These are phyloP conservation scores for Eucalyptus curtisii DNA, from an alignment of 345 rosid genomes.

Conservation along the genomic window DNA sequence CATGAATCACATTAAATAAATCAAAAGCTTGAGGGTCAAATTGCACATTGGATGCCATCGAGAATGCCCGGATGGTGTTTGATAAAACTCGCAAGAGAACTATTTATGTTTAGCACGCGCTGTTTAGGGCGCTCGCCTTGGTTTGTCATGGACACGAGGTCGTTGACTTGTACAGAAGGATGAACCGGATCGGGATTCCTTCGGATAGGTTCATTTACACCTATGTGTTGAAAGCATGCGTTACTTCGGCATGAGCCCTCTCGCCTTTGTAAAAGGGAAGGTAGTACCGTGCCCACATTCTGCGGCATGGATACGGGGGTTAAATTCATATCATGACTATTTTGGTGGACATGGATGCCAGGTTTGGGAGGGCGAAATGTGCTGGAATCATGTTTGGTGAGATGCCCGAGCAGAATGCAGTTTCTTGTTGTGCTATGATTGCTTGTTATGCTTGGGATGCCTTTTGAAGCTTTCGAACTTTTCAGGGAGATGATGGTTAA, in stretches of 20 bases:
- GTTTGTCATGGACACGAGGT: slow-evolving; percentile 80
- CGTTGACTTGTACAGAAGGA: slow-evolving; percentile 41
- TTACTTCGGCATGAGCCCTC: slow-evolving; percentile 30
- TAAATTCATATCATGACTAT: slow-evolving; percentile 73
- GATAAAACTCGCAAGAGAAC: slow-evolving; percentile 70
- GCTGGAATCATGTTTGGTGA: slow-evolving; percentile 48
- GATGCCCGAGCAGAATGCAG: slow-evolving; percentile 59
- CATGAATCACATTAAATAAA: too few relatives aligned
- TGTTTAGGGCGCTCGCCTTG: slow-evolving; percentile 65
- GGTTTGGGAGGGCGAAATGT: slow-evolving; percentile 42
- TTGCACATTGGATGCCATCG: slow-evolving; percentile 14
- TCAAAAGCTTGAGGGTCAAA: too few relatives aligned
- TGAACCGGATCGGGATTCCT: slow-evolving; percentile 36
- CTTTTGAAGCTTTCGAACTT: slow-evolving; percentile 54
- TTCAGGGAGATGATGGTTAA: slow-evolving; percentile 56
- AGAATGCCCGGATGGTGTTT: slow-evolving; percentile 65
- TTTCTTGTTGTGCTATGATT: slow-evolving; percentile 90
- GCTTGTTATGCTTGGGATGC: slow-evolving; percentile 59
- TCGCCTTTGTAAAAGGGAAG: slow-evolving; percentile 39
- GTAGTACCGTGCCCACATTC: slow-evolving; percentile 71
- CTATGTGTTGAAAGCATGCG: slow-evolving; percentile 81
- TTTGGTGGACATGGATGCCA: slow-evolving; percentile 79
- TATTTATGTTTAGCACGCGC: slow-evolving; percentile 76
- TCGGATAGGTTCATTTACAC: slow-evolving; percentile 87
- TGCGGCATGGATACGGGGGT: slow-evolving; percentile 42